These are phyloP conservation scores for Solanum infundibuliforme DNA, from an alignment of 257 asterid genomes.

Conservation along the genomic window DNA sequence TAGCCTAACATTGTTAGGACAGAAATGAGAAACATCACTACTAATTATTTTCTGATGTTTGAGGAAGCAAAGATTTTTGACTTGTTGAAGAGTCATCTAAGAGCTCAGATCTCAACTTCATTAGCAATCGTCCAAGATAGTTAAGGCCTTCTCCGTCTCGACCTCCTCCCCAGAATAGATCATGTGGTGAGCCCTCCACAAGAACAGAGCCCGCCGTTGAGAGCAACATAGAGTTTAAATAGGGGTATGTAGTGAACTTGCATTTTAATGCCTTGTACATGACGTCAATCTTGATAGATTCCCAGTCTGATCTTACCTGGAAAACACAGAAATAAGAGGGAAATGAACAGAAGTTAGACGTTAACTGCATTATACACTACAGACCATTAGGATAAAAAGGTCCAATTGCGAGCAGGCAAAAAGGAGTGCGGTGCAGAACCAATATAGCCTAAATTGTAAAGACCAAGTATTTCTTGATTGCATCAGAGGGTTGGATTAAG, in stretches of 20 bases:
- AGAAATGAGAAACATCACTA: not conserved
- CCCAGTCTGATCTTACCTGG: slow-evolving; percentile 90
- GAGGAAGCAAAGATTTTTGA: slow-evolving; percentile 8
- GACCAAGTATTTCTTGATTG: not conserved
- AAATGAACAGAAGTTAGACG: not conserved
- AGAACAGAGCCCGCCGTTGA: slow-evolving; percentile 82
- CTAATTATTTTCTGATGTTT: slow-evolving; percentile 11
- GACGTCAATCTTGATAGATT: slow-evolving; percentile 49
- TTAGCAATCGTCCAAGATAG: slow-evolving; percentile 87
- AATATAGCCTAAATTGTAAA: not conserved
- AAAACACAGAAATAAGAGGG: not conserved
- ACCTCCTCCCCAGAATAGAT: slow-evolving; percentile 97
- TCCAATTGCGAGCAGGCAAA: not conserved
- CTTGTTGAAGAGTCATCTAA: slow-evolving; percentile 23
- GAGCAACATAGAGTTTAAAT: slow-evolving; percentile 55
- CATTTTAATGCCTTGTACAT: slow-evolving; percentile 76
- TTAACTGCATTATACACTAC: not conserved
- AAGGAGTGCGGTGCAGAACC: not conserved
- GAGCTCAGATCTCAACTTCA: slow-evolving; percentile 84
- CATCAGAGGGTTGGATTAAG: not conserved
- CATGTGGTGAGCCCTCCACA: slow-evolving; percentile 93
- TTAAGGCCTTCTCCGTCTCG: slow-evolving; percentile 98
- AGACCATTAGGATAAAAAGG: not conserved
- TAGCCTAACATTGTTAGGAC: not conserved
- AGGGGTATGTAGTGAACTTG: slow-evolving; percentile 60